Percentiles rank a stretch among this genome's conserved stretches.
Evolutionary conservation across 805 yeast species (phyloP).

Genomic region (Nakazawaea holstii): DNA sequence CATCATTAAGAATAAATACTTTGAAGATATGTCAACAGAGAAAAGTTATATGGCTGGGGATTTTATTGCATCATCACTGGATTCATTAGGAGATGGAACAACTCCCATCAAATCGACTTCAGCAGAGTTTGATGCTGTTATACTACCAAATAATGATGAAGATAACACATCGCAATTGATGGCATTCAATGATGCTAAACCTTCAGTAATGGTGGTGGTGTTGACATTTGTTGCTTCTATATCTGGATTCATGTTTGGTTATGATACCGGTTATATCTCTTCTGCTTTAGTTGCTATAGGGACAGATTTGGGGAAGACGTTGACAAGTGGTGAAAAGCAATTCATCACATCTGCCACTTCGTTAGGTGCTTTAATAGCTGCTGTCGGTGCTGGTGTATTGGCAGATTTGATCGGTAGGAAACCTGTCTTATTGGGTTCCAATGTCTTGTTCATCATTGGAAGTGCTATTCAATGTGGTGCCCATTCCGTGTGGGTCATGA

Average conservation of each 20-base stretch:
- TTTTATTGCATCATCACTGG: conserved; percentile 1
- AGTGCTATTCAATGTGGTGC: conserved; percentile 82
- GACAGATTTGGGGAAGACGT: conserved; percentile 56
- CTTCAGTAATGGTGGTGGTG: conserved; percentile 59
- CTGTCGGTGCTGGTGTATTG: conserved; percentile 69
- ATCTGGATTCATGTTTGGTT: conserved; percentile 96
- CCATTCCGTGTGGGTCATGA: conserved; percentile 83
- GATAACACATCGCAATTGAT: conserved; percentile 43
- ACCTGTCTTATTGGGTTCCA: conserved; percentile 77
- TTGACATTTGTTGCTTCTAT: conserved; percentile 78
- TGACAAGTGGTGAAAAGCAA: conserved; percentile 79
- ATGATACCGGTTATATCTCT: conserved; percentile 95
- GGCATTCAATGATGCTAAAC: conserved; percentile 43
- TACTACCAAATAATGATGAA: conserved; percentile 38
- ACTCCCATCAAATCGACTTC: background rate
- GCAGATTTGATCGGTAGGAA: conserved; percentile 87
- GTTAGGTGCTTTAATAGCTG: conserved; percentile 82
- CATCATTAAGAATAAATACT: no score
- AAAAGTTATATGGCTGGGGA: conserved; percentile 8
- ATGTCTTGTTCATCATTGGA: conserved; percentile 77
- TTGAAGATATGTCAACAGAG: background rate
- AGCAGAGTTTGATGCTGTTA: conserved; percentile 7
- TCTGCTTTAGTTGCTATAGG: conserved; percentile 87
- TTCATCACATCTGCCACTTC: conserved; percentile 93
- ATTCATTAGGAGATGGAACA: background rate